Conservation (phyloP, 805 yeast species). For the Candida sanyiensis region DNA sequence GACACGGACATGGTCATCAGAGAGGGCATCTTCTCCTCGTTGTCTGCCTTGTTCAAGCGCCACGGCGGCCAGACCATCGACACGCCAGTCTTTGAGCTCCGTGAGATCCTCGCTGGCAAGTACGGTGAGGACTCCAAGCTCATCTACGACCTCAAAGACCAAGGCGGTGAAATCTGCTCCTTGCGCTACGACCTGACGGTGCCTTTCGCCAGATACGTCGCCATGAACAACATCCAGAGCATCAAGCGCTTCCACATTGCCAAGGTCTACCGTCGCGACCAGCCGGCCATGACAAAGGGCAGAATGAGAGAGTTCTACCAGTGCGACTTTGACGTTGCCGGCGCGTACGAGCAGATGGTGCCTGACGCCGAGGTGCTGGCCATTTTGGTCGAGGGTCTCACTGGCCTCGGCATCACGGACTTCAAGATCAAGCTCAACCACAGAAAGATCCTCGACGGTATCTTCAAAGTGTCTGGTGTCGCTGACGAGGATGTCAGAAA, state of each 20-base stretch:
- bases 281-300: conserved; percentile 99
- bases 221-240: conserved; percentile 84
- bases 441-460: conserved; percentile 93
- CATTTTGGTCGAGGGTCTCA: conserved; percentile 78
- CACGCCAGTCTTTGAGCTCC: conserved; percentile 95
- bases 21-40: conserved; percentile 73
- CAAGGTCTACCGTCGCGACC: conserved; percentile 97
- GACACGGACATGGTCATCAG: conserved; percentile 96
- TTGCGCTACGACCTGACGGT: conserved; percentile 95
- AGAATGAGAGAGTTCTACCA: conserved; percentile 99
- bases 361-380: conserved; percentile 91
- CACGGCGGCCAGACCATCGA: conserved; percentile 99
- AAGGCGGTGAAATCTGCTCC: conserved; percentile 96
- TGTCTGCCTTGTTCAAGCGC: conserved; percentile 74
- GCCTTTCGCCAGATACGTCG: conserved; percentile 96
- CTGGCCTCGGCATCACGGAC: conserved; percentile 76
- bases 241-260: conserved; percentile 97
- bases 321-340: conserved; percentile 98
- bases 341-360: conserved; percentile 86
- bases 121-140: conserved; percentile 98
- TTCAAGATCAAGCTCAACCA: conserved; percentile 92
- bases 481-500: conserved; percentile 89
- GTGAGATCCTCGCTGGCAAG: conserved; percentile 93
- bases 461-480: conserved; percentile 93
- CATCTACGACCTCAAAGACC: conserved; percentile 94